These are phyloP conservation scores for Acanthamoeba lenticulata DNA, from an alignment of 208 protist species.

Conservation along the genomic window DNA sequence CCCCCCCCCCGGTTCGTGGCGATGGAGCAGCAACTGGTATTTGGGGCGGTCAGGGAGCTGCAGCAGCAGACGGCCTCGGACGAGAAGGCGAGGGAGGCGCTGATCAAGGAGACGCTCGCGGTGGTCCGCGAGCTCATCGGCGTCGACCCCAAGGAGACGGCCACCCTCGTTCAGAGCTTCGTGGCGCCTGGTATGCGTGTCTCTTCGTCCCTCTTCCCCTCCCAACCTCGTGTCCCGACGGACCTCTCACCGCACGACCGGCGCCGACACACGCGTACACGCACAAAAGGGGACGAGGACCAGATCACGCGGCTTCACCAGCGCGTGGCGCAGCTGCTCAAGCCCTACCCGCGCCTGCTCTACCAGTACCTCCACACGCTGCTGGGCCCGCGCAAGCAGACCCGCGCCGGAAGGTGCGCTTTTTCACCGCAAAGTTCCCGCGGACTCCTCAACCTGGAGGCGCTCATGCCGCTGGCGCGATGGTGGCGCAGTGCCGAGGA, in stretches of 20 bases:
- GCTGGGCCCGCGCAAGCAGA: conserved; percentile 1
- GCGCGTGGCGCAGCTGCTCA: neutral
- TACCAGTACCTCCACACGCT: conserved; percentile 48
- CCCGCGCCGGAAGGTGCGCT: neutral
- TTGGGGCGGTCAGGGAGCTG: neutral
- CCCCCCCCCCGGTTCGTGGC: neutral
- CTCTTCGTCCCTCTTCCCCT: neutral
- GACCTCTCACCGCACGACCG: neutral
- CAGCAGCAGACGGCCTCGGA: neutral
- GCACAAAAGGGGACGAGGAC: neutral
- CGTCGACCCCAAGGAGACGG: conserved; percentile 12
- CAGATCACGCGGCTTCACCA: conserved; percentile 12
- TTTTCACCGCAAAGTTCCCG: too few relatives aligned
- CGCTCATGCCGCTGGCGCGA: neutral
- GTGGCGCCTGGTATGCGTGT: neutral
- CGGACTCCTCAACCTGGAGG: neutral
- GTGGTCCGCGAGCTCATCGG: conserved; percentile 3
- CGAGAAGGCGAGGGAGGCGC: neutral
- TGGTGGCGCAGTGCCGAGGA: neutral
- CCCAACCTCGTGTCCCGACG: neutral
- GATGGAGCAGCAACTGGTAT: neutral
- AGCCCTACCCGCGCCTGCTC: conserved; percentile 19
- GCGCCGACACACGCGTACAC: too few relatives aligned
- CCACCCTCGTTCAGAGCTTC: conserved; percentile 14
- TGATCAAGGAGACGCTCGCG: neutral